Percentiles rank a stretch among this genome's conserved stretches.
Evolutionary conservation across 139 green algal genomes (phyloP).

Genomic region (Axilococcus clingmanii): DNA sequence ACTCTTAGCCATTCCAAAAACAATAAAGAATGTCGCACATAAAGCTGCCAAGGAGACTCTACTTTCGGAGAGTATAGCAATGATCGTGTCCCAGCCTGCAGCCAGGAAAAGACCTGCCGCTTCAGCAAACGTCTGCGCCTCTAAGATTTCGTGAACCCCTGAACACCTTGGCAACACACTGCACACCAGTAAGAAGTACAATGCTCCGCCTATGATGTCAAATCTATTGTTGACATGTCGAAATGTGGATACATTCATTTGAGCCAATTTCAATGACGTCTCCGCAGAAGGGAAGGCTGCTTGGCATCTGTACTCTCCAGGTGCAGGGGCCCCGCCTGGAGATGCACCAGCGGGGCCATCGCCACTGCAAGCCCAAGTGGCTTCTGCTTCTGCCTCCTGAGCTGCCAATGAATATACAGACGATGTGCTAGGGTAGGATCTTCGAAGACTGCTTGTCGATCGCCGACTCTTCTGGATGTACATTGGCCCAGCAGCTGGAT

Average conservation of each 20-base stretch:
- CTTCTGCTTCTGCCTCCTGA: neutral
- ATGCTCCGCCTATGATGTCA: constrained; percentile 70
- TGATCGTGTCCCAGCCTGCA: constrained; percentile 15
- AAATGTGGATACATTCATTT: constrained; percentile 71
- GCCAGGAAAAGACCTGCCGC: constrained; percentile 5
- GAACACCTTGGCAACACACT: constrained; percentile 68
- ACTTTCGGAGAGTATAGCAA: constrained; percentile 39
- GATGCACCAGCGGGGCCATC: neutral
- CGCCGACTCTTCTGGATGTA: constrained; percentile 23
- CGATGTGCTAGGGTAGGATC: constrained; percentile 7
- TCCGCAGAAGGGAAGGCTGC: constrained; percentile 43
- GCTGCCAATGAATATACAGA: constrained; percentile 7
- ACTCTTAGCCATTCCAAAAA: constrained; percentile 36
- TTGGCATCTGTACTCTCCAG: constrained; percentile 60
- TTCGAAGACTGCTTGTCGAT: constrained; percentile 16
- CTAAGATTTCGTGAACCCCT: constrained; percentile 31
- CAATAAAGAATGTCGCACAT: constrained; percentile 31
- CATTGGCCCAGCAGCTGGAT: constrained; percentile 40
- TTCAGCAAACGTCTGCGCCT: constrained; percentile 26
- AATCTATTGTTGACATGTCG: constrained; percentile 54
- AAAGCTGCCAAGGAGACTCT: constrained; percentile 46
- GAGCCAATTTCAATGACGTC: constrained; percentile 40
- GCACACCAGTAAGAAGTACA: constrained; percentile 80
- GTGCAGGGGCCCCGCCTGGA: neutral
- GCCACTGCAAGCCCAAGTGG: too few relatives aligned